A percentile compares a stretch with the other conserved stretches of the same genome.
These are phyloP conservation scores for Polytolypa hystricis DNA, from an alignment of 2,329 filamentous ascomycete species.

Conservation along the genomic window DNA sequence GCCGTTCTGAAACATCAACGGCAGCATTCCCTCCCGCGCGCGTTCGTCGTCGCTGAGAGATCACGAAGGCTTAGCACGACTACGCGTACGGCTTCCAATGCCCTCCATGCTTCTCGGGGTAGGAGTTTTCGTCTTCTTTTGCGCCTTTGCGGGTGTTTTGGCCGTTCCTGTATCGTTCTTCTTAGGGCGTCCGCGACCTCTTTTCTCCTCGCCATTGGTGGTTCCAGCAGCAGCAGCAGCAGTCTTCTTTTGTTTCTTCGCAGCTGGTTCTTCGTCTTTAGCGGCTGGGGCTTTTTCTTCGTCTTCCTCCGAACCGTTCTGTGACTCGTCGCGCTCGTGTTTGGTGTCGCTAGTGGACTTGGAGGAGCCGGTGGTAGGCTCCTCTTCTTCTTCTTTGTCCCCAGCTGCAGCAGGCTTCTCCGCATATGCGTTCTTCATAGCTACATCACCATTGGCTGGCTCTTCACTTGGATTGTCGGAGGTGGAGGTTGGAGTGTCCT, in stretches of 20 bases:
- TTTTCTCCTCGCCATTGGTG: constrained; percentile 21
- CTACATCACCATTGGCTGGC: too few relatives aligned
- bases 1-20: too few relatives aligned
- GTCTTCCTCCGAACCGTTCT: too few relatives aligned
- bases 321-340: constrained; percentile 5
- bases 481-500: background rate
- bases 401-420: background rate
- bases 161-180: constrained; percentile 14
- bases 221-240: constrained; percentile 4
- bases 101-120: constrained; percentile 18
- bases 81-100: constrained; percentile 29
- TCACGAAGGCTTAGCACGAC: constrained; percentile 26
- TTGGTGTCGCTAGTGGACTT: constrained; percentile 2
- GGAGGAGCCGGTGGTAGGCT: constrained; percentile 4
- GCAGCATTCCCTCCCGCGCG: too few relatives aligned
- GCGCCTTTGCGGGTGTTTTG: constrained; percentile 6
- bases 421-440: too few relatives aligned
- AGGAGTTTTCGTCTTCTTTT: constrained; percentile 9
- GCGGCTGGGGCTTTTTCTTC: background rate
- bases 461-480: too few relatives aligned
- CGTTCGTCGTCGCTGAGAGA: too few relatives aligned
- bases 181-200: constrained; percentile 20
- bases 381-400: background rate
- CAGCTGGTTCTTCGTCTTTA: constrained; percentile 14
- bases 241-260: constrained; percentile 28